phyloP scores from a whole-genome alignment of 805 yeast genomes.

The Myxozyma udenii region DNA sequence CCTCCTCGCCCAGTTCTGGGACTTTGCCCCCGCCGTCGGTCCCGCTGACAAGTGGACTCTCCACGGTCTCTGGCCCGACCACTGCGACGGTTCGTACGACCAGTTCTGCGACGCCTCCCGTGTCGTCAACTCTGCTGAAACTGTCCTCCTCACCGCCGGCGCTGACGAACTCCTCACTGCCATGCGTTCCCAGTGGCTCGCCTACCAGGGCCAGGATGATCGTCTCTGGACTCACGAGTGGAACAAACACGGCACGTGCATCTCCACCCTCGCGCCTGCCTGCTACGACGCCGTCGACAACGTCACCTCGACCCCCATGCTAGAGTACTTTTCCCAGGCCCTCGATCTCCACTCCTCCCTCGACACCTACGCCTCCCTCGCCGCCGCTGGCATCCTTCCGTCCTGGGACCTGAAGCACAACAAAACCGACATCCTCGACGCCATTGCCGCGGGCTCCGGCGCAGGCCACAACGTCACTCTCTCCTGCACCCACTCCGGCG shows the following conservation, averaged over 20 bases:
- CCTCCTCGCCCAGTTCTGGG: constrained; percentile 91
- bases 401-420: constrained; percentile 55
- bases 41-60: constrained; percentile 69
- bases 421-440: constrained; percentile 41
- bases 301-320: constrained; percentile 46
- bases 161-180: constrained; percentile 51
- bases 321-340: constrained; percentile 65
- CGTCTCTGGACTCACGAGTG: constrained; percentile 85
- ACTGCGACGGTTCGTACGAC: constrained; percentile 76
- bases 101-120: constrained; percentile 70
- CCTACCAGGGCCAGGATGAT: constrained; percentile 64
- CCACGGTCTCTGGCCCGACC: constrained; percentile 89
- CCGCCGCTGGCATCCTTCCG: constrained; percentile 70
- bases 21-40: constrained; percentile 70
- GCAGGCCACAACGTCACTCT: constrained; percentile 56
- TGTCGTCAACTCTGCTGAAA: constrained; percentile 51
- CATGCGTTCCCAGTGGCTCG: constrained; percentile 69
- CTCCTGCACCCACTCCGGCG: constrained; percentile 53
- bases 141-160: constrained; percentile 44
- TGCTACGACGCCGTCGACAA: constrained; percentile 53
- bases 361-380: constrained; percentile 66
- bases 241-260: constrained; percentile 92
- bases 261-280: constrained; percentile 67
- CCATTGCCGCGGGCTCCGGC: constrained; percentile 32
- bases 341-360: constrained; percentile 55